Percentiles rank a stretch among this genome's conserved stretches.
Evolutionary conservation across 495 filamentous ascomycete genomes (phyloP).

Genomic region (Aspergillus cavernicola): DNA sequence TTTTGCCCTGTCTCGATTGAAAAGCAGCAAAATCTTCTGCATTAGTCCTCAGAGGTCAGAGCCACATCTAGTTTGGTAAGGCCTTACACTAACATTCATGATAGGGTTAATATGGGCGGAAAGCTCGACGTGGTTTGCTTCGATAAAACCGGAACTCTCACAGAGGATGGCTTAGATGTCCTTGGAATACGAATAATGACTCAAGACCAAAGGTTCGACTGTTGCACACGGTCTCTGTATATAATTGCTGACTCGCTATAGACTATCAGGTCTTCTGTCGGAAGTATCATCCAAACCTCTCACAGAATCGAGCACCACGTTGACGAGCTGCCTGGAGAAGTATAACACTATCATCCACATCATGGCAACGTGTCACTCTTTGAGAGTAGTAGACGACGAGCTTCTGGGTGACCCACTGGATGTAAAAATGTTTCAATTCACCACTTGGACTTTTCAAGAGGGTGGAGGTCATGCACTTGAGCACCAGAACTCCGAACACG

Average conservation of each 20-base stretch:
- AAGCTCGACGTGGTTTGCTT: constrained; percentile 97
- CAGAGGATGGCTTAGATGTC: constrained; percentile 95
- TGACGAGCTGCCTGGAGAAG: constrained; percentile 55
- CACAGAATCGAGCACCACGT: constrained; percentile 45
- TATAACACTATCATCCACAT: constrained; percentile 76
- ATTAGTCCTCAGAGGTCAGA: constrained; percentile 83
- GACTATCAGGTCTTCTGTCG: constrained; percentile 60
- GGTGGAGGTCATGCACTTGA: constrained; percentile 50
- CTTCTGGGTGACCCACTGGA: constrained; percentile 93
- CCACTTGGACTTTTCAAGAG: constrained; percentile 89
- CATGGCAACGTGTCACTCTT: constrained; percentile 96
- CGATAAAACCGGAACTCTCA: constrained; percentile 97
- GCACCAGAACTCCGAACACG: constrained; percentile 57
- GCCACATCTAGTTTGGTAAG: background rate
- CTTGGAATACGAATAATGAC: constrained; percentile 79
- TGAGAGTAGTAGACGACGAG: constrained; percentile 81
- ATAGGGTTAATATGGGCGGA: constrained; percentile 85
- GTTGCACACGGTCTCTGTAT: background rate
- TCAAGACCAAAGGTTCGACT: constrained; percentile 45
- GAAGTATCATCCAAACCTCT: constrained; percentile 54
- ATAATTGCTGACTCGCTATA: constrained; percentile 19
- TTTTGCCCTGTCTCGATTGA: constrained; percentile 85
- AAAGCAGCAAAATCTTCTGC: constrained; percentile 87
- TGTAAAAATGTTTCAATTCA: constrained; percentile 99
- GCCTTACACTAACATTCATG: constrained; percentile 4